Evolutionary conservation across 1,139 yeast genomes (phyloP), one percentile per base, ranked within the genome.

Genomic region (Diutina ranongensis): DNA sequence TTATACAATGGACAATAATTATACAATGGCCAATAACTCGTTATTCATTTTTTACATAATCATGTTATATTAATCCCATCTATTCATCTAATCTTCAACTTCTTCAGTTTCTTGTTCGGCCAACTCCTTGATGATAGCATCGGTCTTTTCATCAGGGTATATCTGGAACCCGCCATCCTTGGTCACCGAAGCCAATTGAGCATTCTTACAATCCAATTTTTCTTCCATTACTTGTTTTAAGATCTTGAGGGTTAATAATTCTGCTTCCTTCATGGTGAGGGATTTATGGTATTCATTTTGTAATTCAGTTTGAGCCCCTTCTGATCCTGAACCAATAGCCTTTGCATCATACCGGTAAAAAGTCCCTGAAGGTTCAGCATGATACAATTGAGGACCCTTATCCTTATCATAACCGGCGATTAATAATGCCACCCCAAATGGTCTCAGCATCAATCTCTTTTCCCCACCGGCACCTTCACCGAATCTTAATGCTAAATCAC

Each of bases 391-490:
- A 46, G 97, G 96, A 0, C 98, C 98, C 57, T 86, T 83, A 55
- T 87, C 94, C n/a, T 38, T 38, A 66, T 92, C 98, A 55, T 81
- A 74, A 45, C 99, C 99, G 8, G 98, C 98, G 60, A 94, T 83
- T 59, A 94, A 75, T 53, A 94, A 70, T 1, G 99, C 99, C 46
- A 94, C 99, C 60, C 99, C 99, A 64, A 94, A 94, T 10, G 99
- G 99, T 67, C 99, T 80, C 3, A 97, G 87, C 99, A 94, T 94
- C 56, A 89, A 76, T 61, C 95, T 77, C 63, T 94, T 94, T 61
- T 92, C 97, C 50, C 97, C 98, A 42, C 92, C 83, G 10, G 97
- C 98, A 54, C 97, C 97, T 68, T 92, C 99, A 50, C 99, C 99
- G 57, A 94, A 94, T 61, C 97, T 76, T 56, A 94, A 72, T 2